These are phyloP conservation scores for Sporothrix schenckii DNA, from an alignment of 2,329 filamentous ascomycete genomes.

Conservation along the genomic window DNA sequence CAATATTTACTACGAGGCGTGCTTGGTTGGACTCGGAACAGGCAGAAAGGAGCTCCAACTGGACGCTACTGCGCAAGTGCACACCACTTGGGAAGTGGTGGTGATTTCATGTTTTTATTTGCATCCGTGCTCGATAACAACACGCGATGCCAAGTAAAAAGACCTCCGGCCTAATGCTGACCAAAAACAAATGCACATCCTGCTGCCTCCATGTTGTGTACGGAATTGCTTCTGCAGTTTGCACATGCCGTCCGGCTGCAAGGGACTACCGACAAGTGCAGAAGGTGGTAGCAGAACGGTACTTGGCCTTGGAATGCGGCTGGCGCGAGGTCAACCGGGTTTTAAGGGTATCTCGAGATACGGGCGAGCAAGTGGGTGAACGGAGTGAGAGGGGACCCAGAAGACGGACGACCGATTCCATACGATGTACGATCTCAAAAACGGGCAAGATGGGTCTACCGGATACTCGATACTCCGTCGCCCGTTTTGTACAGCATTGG, in stretches of 20 bases:
- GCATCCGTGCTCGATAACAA: neutral
- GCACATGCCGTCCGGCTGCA: constrained; percentile 35
- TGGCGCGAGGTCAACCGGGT: neutral
- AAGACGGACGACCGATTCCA: neutral
- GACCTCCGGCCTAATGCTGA: too few relatives aligned
- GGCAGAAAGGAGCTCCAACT: constrained; percentile 27
- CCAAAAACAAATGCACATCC: too few relatives aligned
- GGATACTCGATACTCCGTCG: neutral
- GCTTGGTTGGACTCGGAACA: neutral
- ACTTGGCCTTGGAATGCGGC: neutral
- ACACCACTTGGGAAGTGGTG: constrained; percentile 17
- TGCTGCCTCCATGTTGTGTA: neutral
- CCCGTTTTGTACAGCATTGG: neutral
- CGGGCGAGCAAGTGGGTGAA: neutral
- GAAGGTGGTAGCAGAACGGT: constrained; percentile 8
- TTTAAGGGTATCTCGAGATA: neutral
- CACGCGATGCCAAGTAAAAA: too few relatives aligned
- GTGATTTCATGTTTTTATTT: neutral
- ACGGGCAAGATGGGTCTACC: neutral
- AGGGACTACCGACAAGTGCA: constrained; percentile 33
- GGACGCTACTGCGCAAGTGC: constrained; percentile 15
- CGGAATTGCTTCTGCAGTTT: neutral
- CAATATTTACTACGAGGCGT: neutral
- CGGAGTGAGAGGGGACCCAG: neutral
- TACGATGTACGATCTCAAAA: neutral